Base-by-base conservation (phyloP, 2,329 filamentous ascomycete genomes). In the Chaetomiaceae sp. region DNA sequence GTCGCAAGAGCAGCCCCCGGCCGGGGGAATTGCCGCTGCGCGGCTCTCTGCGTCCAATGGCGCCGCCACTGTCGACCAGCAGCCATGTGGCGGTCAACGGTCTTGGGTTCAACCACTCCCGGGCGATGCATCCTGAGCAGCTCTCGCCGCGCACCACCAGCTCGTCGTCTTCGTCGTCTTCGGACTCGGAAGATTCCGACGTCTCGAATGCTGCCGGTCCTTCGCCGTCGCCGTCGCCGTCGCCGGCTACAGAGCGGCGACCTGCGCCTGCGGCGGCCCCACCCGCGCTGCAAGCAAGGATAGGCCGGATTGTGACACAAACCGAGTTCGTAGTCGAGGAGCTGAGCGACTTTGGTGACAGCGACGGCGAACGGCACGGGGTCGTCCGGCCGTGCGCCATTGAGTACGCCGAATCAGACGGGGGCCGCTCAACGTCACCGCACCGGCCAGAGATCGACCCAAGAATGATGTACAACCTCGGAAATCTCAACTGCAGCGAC, bases 321-420 rank as follows among this genome's bases (percentile, higher is more conserved):
- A 51, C 57, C 11, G 57, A 62, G 32, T 70, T 78, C 33, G 62
- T 66, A 10, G 67, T 79, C 27, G 76, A 79, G 54, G 76, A 73
- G 48, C 55, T 73, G 21, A 68, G 62, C 60, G 69, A 78, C 55
- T 69, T 76, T 50, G 74, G 73, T 47, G 74, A 76, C 51, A 72
- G 69, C 59, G 74, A 73, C 23, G 69, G 68, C 36, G 73, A 75
- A 4, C 69, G 69, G 16, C 62, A 71, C 21, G 70, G 70, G 29
- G 67, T 76, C 23, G 62, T 79, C 21, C 67, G 64, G 9, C 77
- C 77, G 0, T 67, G 70, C 11, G 69, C 73, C 50, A 75, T 78
- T 48, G 77, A 79, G 59, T 73, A 71, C 33, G 64, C 70, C 33
- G 65, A 67, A 11, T 70, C 74, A 13, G 70, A 71, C 42, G 67